Conservation (phyloP, 2,329 filamentous ascomycete genomes). For the Beauveria sp. region DNA sequence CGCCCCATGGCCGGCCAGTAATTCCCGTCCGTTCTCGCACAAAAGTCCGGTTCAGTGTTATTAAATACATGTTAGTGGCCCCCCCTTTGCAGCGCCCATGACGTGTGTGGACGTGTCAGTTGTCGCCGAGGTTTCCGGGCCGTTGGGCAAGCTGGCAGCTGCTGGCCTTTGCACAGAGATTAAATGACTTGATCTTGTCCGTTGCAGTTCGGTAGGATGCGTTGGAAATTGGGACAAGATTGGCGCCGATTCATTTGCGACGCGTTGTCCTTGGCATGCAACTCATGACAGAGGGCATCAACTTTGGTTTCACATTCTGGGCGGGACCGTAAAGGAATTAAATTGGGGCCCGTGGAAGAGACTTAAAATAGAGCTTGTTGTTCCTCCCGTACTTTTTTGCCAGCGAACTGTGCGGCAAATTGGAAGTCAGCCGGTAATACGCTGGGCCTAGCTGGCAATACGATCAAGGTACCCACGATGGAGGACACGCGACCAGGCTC, state of each 20-base stretch:
- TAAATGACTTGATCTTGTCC: background rate
- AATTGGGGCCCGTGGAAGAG: background rate
- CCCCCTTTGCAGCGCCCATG: background rate
- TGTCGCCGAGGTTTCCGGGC: background rate
- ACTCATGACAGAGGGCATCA: background rate
- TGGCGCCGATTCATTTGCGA: background rate
- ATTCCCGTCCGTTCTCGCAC: background rate
- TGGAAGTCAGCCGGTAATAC: background rate
- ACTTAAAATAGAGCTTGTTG: constrained; percentile 9
- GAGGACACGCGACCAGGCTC: background rate
- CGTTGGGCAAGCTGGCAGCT: background rate
- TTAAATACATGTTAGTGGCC: background rate
- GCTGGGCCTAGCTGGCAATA: background rate
- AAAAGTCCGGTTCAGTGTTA: background rate
- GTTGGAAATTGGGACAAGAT: background rate
- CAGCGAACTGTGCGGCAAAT: background rate
- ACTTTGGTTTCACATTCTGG: background rate
- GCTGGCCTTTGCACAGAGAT: background rate
- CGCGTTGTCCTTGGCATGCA: background rate
- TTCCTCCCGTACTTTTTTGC: background rate
- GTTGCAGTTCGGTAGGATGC: background rate
- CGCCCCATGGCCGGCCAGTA: constrained; percentile 3
- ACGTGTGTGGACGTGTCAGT: background rate
- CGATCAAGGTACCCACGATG: background rate
- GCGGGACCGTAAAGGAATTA: background rate